Evolutionary conservation across 148 eudicot genomes (phyloP).

Genomic region (Chenopodium album): DNA sequence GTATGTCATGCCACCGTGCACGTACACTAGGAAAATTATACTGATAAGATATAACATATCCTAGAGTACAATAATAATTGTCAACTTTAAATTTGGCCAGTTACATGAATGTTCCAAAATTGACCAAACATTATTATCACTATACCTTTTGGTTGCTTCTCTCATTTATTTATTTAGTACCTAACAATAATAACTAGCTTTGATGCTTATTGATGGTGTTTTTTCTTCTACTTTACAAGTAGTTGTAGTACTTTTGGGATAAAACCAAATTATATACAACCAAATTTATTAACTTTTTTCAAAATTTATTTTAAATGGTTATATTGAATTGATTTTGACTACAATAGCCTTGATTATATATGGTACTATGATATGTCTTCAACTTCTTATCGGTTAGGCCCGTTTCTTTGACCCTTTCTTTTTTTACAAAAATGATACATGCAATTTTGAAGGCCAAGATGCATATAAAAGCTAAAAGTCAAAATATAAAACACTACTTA

Average conservation of each 20-base stretch:
- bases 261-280: not conserved
- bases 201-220: not conserved
- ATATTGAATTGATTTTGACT: not conserved
- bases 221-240: not conserved
- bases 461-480: too few relatives aligned
- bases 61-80: slow-evolving; percentile 12
- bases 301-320: too few relatives aligned
- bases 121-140: slow-evolving; percentile 13
- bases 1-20: slow-evolving; percentile 24
- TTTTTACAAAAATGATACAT: too few relatives aligned
- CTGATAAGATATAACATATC: slow-evolving; percentile 1
- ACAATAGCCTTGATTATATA: not conserved
- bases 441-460: too few relatives aligned
- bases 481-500: too few relatives aligned
- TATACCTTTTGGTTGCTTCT: not conserved
- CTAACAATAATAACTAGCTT: not conserved
- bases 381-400: too few relatives aligned
- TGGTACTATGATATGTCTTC: too few relatives aligned
- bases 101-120: slow-evolving; percentile 25
- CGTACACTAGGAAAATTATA: slow-evolving; percentile 9
- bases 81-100: slow-evolving; percentile 8
- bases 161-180: not conserved
- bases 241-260: not conserved
- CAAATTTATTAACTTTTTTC: not conserved
- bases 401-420: too few relatives aligned